phyloP scores from a whole-genome alignment of 1,284 basidiomycete species.

The Pseudomicrostroma phylloplanum region DNA sequence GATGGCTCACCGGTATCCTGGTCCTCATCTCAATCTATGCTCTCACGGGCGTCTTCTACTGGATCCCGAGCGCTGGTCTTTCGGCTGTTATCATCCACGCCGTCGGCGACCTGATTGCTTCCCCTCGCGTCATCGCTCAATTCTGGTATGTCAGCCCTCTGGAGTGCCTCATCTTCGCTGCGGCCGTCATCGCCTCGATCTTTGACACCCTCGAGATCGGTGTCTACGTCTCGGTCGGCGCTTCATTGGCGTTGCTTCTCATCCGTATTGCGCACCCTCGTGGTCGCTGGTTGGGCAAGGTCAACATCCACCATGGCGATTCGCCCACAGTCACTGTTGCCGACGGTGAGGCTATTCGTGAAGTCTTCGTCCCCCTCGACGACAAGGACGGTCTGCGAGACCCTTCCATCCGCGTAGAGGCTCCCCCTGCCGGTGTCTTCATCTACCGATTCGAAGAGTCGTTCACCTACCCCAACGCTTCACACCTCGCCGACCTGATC shows the following conservation, averaged over 20 bases:
- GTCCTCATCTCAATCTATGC: slow-evolving; percentile 92
- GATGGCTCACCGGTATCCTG: slow-evolving; percentile 76
- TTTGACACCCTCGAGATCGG: slow-evolving; percentile 71
- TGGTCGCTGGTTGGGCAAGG: slow-evolving; percentile 82
- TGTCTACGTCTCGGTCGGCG: slow-evolving; percentile 80
- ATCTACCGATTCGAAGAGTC: slow-evolving; percentile 92
- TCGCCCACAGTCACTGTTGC: slow-evolving; percentile 20
- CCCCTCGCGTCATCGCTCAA: slow-evolving; percentile 75
- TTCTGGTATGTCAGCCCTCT: slow-evolving; percentile 92
- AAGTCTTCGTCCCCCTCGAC: slow-evolving; percentile 75
- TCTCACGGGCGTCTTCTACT: slow-evolving; percentile 55
- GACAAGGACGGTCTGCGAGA: slow-evolving; percentile 61
- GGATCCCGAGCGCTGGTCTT: slow-evolving; percentile 60
- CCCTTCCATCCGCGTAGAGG: slow-evolving; percentile 65
- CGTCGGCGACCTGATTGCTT: slow-evolving; percentile 82
- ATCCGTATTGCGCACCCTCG: slow-evolving; percentile 85
- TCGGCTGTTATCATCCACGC: slow-evolving; percentile 88
- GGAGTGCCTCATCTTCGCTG: slow-evolving; percentile 84
- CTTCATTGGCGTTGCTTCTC: slow-evolving; percentile 77
- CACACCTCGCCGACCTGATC: slow-evolving; percentile 67
- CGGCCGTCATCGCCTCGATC: slow-evolving; percentile 75
- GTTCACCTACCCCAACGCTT: slow-evolving; percentile 87
- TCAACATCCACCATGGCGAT: slow-evolving; percentile 53
- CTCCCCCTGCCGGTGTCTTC: slow-evolving; percentile 78
- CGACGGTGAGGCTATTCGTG: slow-evolving; percentile 37